Percentiles rank a stretch among this genome's conserved stretches.
Conservation (phyloP, 495 filamentous ascomycete species). For the Aspergillus heteromorphus region DNA sequence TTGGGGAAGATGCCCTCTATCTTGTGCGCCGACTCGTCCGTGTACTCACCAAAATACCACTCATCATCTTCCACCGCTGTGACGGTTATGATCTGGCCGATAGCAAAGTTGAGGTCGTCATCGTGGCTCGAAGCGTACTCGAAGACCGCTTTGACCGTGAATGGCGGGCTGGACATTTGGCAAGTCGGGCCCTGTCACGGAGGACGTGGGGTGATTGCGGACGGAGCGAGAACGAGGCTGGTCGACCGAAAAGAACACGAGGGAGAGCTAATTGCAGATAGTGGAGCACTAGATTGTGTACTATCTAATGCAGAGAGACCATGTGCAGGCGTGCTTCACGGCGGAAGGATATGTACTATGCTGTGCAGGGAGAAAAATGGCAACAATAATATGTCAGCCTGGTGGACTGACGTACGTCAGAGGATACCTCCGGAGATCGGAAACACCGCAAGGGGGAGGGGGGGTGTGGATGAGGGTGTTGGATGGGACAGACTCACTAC, state of each 20-base stretch:
- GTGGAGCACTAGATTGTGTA: slow-evolving; percentile 4
- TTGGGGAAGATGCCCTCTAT: slow-evolving; percentile 89
- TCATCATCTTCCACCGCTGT: slow-evolving; percentile 87
- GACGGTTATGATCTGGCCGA: slow-evolving; percentile 88
- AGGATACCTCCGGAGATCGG: slow-evolving; percentile 1
- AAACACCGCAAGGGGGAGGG: slow-evolving; percentile 4
- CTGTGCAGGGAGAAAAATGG: slow-evolving; percentile 5
- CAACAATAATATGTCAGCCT: slow-evolving; percentile 21
- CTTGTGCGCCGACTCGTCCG: slow-evolving; percentile 64
- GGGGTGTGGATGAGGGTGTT: not conserved
- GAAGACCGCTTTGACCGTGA: slow-evolving; percentile 92
- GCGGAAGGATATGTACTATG: slow-evolving; percentile 1
- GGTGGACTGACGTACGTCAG: slow-evolving; percentile 14
- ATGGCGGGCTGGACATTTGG: slow-evolving; percentile 71
- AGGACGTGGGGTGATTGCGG: slow-evolving; percentile 12
- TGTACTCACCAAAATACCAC: slow-evolving; percentile 92
- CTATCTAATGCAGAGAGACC: slow-evolving; percentile 10
- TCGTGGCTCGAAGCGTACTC: slow-evolving; percentile 89
- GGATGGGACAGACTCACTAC: slow-evolving; percentile 1
- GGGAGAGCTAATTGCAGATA: slow-evolving; percentile 6
- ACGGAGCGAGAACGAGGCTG: slow-evolving; percentile 16
- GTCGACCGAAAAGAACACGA: slow-evolving; percentile 1
- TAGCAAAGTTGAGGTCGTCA: slow-evolving; percentile 83
- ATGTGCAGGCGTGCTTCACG: slow-evolving; percentile 7
- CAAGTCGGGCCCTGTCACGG: slow-evolving; percentile 22